Evolutionary conservation across 352 stramenopile species (phyloP), one percentile per base, ranked within the genome.

Genomic region (Paralagenidium karlingii): DNA sequence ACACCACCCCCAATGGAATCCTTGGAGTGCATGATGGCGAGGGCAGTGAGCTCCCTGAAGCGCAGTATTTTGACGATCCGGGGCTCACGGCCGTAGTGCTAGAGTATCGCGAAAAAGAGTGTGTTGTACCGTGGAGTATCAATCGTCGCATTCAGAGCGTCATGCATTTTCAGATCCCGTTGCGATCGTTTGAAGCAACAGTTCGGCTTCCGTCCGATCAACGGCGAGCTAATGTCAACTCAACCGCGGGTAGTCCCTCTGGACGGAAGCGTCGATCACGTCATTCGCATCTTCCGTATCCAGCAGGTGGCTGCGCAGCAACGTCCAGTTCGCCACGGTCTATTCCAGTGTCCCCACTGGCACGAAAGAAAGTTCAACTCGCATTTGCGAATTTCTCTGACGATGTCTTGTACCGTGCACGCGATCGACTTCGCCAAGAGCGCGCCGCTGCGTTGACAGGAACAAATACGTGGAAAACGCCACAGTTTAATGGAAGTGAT

Each of bases 121-220:
- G 63, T 48, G 73, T 77, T 50, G 67, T 92, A 41, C 70, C 77
- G 20, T 65, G 61, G 31, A 84, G 74, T 46, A 88, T 90, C 52
- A 85, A 88, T 50, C 57, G 68, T 28, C 69, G 79, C 50, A 92
- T 92, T 68, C 76, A 82, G 32, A 75, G 78, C 15, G 74, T 89
- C 38, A 92, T 92, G 79, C 79, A 92, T 38, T 86, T 90, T 43
- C 64, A 84, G 53, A 87, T 90, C 44, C 74, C 76, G 18, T 51
- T 87, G 34, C 63, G 75, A 45, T 81, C 78, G 2, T 92, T 92
- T 49, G 78, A 92, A 37, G 78, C 78, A 0, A 92, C 69, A 0
- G 75, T 92, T 25, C 58, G 77, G 11, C 58, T 92, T 33, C 78
- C 74, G 2, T 46, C 38, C 48, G 19, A 36, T 29, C 38, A 26